Base-by-base conservation (phyloP, 2,329 filamentous ascomycete species). In the Fusarium burgessii region DNA sequence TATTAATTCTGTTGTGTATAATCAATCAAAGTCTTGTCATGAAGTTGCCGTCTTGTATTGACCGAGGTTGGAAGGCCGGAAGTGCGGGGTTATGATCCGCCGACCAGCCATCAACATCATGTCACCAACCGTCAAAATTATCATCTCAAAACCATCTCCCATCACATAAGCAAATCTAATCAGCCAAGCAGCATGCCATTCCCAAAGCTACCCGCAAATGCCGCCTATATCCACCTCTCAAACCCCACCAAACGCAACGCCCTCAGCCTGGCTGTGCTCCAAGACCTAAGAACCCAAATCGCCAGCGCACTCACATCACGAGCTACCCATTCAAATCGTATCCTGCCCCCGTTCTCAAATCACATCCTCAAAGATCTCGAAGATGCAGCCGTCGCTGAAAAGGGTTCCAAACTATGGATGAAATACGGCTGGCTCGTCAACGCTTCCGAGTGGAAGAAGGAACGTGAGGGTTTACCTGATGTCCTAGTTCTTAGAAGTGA, bases 241-340 rank as follows among this genome's bases (percentile, higher is more conserved):
- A 75, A 76, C 20, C 74, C 74, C 1, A 18, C 65, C 9, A 71
- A 50, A 5, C 69, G 74, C 20, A 76, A 76, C n/a, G 74, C 74
- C 8, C 32, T 76, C 10, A 76, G 73, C 20, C 43, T 76, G 5
- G 17, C 52, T 0, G 51, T 75, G 2, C 27, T 76, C 8, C 63
- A 58, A 40, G 66, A 70, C 18, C 49, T 76, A 4, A 76, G 76
- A 27, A 12, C 23, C 10, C 74, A 76, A 27, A 62, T 76, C 11
- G 51, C 60, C 3, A 43, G 47, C 18, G 69, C 72, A 4, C 55
- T 76, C 7, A 67, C 66, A 5, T 73, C 73, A 1, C 65, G 38
- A 1, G 15, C 38, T 1, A 62, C 65, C 1, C 61, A 69, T 3
- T 46, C 62, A 6, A 52, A 62, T 3, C 74, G 68, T 4, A 12